Percentiles rank a stretch among this genome's conserved stretches.
These are phyloP conservation scores for Kwoniella shandongensis DNA, from an alignment of 768 basidiomycete species.

Conservation along the genomic window DNA sequence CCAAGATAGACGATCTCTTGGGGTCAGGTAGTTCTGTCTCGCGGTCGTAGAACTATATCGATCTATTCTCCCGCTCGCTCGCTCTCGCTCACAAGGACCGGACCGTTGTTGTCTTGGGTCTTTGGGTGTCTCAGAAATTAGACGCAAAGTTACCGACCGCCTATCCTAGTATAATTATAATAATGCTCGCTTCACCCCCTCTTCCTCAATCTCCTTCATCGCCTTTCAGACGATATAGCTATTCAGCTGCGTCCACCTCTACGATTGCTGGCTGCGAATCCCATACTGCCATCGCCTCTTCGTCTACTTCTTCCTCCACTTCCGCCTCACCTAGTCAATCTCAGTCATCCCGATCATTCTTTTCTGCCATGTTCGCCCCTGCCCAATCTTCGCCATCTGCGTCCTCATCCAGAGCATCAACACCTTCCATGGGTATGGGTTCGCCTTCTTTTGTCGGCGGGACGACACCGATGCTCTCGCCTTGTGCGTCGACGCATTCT, in stretches of 20 bases:
- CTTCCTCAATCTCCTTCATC: background rate
- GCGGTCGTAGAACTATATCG: too few species aligned
- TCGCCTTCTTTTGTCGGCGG: background rate
- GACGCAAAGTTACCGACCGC: too few species aligned
- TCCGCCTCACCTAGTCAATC: background rate
- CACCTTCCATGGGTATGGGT: slow-evolving; percentile 3
- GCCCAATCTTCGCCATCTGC: slow-evolving; percentile 16
- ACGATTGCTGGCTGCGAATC: background rate
- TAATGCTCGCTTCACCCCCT: background rate
- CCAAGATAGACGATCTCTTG: too few species aligned
- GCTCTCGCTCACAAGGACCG: too few species aligned
- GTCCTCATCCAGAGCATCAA: slow-evolving; percentile 14
- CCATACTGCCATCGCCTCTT: too few species aligned
- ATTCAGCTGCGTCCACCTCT: background rate
- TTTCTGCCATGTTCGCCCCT: slow-evolving; percentile 12
- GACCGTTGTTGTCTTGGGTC: too few species aligned
- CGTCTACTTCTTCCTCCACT: background rate
- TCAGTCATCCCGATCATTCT: slow-evolving; percentile 5
- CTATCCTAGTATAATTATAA: background rate
- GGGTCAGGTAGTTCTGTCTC: too few species aligned
- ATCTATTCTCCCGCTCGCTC: too few species aligned
- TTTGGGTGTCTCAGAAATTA: too few species aligned
- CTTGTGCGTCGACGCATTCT: slow-evolving; percentile 7
- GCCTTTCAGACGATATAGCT: slow-evolving; percentile 5
- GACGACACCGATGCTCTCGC: slow-evolving; percentile 13